Evolutionary conservation across 2,329 filamentous ascomycete genomes (phyloP).

Genomic region (Claviceps sp.): DNA sequence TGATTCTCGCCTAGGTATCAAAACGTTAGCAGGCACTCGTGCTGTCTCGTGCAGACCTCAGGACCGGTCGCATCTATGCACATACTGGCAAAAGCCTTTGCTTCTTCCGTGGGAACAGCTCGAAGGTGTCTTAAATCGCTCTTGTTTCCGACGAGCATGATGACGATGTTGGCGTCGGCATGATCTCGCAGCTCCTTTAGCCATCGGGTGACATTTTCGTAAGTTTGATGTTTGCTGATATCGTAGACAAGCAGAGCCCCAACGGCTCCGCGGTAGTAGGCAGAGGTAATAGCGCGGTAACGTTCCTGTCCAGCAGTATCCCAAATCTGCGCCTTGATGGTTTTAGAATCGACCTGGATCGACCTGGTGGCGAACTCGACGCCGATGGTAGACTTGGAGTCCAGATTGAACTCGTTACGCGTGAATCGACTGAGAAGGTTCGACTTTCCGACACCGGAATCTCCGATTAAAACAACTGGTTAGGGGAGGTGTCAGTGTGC

Average conservation of each 20-base stretch:
- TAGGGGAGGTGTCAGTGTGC: conserved; percentile 17
- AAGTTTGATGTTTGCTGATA: conserved; percentile 99
- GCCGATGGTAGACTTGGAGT: conserved; percentile 98
- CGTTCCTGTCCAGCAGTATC: conserved; percentile 98
- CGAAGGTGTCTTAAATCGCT: conserved; percentile 98
- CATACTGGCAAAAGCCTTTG: conserved; percentile 92
- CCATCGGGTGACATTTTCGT: conserved; percentile 98
- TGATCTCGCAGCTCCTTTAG: conserved; percentile 97
- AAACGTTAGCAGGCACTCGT: conserved; percentile 3
- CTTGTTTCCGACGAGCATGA: conserved; percentile 99
- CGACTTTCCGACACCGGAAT: conserved; percentile 98
- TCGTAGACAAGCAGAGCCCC: conserved; percentile 97
- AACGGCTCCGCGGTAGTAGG: conserved; percentile 96
- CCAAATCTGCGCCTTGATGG: conserved; percentile 99
- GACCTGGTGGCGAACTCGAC: conserved; percentile 98
- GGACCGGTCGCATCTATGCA: conserved; percentile 6
- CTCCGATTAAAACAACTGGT: conserved; percentile 92
- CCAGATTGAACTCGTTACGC: conserved; percentile 98
- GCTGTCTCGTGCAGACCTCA: not conserved
- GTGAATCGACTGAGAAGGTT: conserved; percentile 99
- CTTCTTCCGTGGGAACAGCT: conserved; percentile 94
- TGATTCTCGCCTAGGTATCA: conserved; percentile 71
- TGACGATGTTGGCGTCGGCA: conserved; percentile 97
- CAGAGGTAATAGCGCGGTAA: conserved; percentile 97
- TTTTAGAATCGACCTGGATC: conserved; percentile 98